A percentile compares a stretch with the other conserved stretches of the same genome.
phyloP scores from a whole-genome alignment of 768 basidiomycete species.

The Tulasnella sp. region DNA sequence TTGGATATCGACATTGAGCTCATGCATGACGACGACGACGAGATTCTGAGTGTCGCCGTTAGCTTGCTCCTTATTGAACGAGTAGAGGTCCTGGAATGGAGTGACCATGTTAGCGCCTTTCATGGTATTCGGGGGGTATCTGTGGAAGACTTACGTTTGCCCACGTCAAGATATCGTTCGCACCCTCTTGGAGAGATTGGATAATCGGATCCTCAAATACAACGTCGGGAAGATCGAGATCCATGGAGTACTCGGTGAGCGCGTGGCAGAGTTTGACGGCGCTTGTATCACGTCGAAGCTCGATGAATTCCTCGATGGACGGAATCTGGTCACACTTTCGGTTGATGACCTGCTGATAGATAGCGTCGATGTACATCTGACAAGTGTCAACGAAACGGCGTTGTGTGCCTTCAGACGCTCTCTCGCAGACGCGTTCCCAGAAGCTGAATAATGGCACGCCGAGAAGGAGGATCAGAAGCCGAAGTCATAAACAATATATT shows the following conservation, averaged over 20 bases:
- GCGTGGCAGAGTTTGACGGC: conserved; percentile 73
- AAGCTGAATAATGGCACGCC: conserved; percentile 36
- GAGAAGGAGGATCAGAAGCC: neutral
- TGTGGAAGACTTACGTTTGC: conserved; percentile 63
- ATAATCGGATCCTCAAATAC: conserved; percentile 72
- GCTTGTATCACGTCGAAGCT: conserved; percentile 67
- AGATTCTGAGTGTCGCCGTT: conserved; percentile 78
- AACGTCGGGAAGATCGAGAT: conserved; percentile 68
- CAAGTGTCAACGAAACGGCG: conserved; percentile 70
- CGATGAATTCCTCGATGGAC: conserved; percentile 71
- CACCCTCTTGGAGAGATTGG: conserved; percentile 54
- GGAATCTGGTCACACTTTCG: conserved; percentile 52
- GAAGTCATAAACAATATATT: neutral
- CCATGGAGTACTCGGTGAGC: conserved; percentile 70
- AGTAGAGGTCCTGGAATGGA: conserved; percentile 61
- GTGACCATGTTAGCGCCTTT: neutral
- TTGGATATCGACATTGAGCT: conserved; percentile 60
- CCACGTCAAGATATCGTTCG: conserved; percentile 78
- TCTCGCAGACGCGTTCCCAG: conserved; percentile 55
- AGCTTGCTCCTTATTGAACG: conserved; percentile 75
- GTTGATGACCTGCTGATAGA: conserved; percentile 61
- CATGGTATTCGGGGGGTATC: neutral
- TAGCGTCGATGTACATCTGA: conserved; percentile 71
- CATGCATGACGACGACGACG: conserved; percentile 67
- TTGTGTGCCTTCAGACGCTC: conserved; percentile 53